Percentiles rank a stretch among this genome's conserved stretches.
Evolutionary conservation across 2,329 filamentous ascomycete species (phyloP).

Genomic region (Penicillium sp.): DNA sequence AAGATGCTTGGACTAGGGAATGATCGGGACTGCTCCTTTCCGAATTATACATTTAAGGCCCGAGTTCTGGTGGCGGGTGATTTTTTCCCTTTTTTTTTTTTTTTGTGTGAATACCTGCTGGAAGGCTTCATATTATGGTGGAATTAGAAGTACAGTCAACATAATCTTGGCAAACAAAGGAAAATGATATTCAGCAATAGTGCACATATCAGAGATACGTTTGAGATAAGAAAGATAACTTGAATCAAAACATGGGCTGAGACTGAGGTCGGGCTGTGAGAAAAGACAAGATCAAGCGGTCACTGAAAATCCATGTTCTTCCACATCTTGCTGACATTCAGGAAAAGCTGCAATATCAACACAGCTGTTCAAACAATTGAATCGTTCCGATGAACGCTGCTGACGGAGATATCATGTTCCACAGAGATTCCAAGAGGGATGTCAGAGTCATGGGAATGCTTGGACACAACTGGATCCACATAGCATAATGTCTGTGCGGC

Average conservation of each 20-base stretch:
- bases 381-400: slow-evolving; percentile 8
- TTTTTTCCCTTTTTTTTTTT: too few species aligned
- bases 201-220: not conserved
- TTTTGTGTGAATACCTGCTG: not conserved
- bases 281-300: not conserved
- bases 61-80: too few species aligned
- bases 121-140: not conserved
- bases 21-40: too few species aligned
- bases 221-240: not conserved
- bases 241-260: not conserved
- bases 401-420: slow-evolving; percentile 31
- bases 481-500: slow-evolving; percentile 31
- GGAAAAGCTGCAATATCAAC: not conserved
- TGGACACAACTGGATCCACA: slow-evolving; percentile 19
- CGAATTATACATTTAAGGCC: too few species aligned
- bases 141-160: not conserved
- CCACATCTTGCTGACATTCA: not conserved
- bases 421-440: slow-evolving; percentile 27
- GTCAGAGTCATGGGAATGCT: slow-evolving; percentile 17
- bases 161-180: not conserved
- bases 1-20: too few species aligned
- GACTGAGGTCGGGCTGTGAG: not conserved
- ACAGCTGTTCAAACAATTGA: not conserved
- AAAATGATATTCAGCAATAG: not conserved
- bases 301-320: not conserved